phyloP scores from a whole-genome alignment of 2,329 filamentous ascomycete genomes.

The Pyricularia sp. region DNA sequence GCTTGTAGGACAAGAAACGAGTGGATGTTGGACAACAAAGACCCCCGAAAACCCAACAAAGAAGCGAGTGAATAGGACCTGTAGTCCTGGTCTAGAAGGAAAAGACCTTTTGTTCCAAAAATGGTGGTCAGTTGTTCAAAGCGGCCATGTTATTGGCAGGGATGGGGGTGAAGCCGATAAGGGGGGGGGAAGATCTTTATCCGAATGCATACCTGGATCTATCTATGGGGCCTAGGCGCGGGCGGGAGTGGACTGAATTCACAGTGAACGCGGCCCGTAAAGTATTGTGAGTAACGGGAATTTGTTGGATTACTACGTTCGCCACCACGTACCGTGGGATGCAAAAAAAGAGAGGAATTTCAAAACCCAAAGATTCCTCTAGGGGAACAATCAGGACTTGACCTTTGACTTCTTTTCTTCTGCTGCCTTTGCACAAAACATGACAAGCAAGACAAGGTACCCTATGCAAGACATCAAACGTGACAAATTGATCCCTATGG shows the following conservation, averaged over 20 bases:
- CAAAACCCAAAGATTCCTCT: neutral
- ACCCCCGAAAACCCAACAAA: neutral
- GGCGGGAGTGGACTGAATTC: neutral
- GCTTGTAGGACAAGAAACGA: neutral
- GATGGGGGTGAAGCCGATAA: neutral
- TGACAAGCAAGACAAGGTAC: neutral
- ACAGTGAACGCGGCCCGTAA: neutral
- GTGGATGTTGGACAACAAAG: neutral
- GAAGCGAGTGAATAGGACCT: neutral
- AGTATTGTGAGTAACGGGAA: neutral
- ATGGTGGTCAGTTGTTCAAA: neutral
- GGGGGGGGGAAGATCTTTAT: neutral
- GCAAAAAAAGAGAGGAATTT: neutral
- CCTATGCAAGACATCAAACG: neutral
- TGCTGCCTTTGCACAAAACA: neutral
- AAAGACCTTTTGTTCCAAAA: neutral
- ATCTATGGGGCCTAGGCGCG: neutral
- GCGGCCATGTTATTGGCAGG: neutral
- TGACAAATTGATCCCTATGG: neutral
- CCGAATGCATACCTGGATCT: neutral
- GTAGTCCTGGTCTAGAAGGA: neutral
- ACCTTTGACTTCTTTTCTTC: neutral
- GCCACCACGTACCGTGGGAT: neutral
- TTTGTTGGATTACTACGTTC: neutral
- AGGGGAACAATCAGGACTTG: neutral